Conservation (phyloP, 2,329 filamentous ascomycete species). For the Neoscytalidium dimidiatum region DNA sequence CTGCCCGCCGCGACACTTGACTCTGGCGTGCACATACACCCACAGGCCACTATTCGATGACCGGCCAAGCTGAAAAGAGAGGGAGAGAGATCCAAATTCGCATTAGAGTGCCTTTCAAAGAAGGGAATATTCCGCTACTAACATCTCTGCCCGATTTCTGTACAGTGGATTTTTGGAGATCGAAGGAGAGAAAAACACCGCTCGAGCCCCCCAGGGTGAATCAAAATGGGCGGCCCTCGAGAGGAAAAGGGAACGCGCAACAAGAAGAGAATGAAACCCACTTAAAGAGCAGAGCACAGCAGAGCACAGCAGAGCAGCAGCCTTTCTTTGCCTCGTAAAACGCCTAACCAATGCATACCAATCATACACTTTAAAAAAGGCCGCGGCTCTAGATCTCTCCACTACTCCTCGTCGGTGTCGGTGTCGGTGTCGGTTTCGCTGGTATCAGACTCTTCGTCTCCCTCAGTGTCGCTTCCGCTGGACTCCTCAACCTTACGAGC, state of each 20-base stretch:
- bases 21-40: background rate
- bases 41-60: background rate
- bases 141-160: background rate
- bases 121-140: background rate
- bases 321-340: constrained; percentile 2
- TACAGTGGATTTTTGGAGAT: background rate
- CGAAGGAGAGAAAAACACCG: background rate
- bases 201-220: background rate
- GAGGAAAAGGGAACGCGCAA: background rate
- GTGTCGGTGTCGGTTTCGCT: constrained; percentile 53
- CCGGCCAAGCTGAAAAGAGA: background rate
- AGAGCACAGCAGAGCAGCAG: constrained; percentile 1
- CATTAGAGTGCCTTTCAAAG: background rate
- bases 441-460: constrained; percentile 56
- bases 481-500: constrained; percentile 61
- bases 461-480: constrained; percentile 65
- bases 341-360: constrained; percentile 15
- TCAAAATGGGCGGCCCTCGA: background rate
- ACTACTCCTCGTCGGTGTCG: constrained; percentile 43
- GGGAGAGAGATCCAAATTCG: too few species aligned
- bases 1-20: background rate
- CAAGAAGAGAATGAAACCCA: constrained; percentile 20
- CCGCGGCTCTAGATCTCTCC: background rate
- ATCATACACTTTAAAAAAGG: constrained; percentile 10
- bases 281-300: background rate